Percentiles rank a stretch among this genome's conserved stretches.
phyloP scores from a whole-genome alignment of 192 early-diverging fungal genomes.

The Coemansia sp. region DNA sequence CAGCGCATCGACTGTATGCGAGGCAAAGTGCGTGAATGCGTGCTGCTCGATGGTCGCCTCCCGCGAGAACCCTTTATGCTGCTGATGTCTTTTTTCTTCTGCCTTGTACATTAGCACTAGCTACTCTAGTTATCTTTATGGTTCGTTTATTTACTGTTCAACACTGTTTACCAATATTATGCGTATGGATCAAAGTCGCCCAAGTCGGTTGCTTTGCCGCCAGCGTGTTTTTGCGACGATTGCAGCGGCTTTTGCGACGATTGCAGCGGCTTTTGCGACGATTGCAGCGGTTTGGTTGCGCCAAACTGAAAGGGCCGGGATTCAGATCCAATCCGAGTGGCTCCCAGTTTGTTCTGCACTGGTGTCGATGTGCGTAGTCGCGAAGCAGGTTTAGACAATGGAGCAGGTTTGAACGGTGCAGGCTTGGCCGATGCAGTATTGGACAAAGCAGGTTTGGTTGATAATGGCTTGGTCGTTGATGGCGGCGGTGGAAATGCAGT shows the following conservation, averaged over 20 bases:
- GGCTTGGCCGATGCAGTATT: neutral
- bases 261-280: neutral
- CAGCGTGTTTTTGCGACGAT: slow-evolving; percentile 28
- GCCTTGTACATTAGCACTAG: neutral
- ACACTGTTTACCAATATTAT: neutral
- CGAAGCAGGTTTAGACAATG: neutral
- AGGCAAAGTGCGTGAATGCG: slow-evolving; percentile 1
- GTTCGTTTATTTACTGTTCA: neutral
- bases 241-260: no score
- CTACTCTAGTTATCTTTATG: neutral
- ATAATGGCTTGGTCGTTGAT: neutral
- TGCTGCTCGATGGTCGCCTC: slow-evolving; percentile 7
- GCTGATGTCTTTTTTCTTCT: slow-evolving; percentile 14
- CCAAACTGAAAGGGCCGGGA: slow-evolving; percentile 4
- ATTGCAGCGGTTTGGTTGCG: neutral
- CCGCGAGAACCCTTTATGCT: slow-evolving; percentile 35
- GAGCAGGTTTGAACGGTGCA: neutral
- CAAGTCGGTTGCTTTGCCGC: slow-evolving; percentile 38
- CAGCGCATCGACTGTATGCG: slow-evolving; percentile 6
- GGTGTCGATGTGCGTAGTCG: neutral
- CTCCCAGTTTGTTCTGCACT: slow-evolving; percentile 12
- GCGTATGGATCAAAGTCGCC: slow-evolving; percentile 53
- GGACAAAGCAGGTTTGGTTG: neutral
- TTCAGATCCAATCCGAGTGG: slow-evolving; percentile 5
- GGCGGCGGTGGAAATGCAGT: slow-evolving; percentile 13